These are phyloP conservation scores for Teratosphaeria epicoccoides DNA, from an alignment of 2,329 filamentous ascomycete genomes.

Conservation along the genomic window DNA sequence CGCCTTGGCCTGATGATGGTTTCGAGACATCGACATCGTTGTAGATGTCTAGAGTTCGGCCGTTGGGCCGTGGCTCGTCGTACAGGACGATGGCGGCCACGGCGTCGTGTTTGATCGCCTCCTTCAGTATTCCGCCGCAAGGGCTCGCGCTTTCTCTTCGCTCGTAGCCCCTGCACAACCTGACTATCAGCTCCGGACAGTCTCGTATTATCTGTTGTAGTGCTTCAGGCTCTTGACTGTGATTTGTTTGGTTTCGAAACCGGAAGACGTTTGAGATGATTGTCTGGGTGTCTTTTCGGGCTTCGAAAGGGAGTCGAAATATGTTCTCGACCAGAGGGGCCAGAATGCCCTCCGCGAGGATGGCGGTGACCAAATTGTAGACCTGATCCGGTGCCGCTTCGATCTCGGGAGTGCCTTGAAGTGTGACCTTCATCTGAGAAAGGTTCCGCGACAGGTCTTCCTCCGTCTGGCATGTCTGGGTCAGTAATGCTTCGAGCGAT, in stretches of 20 bases:
- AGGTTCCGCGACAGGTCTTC: slow-evolving; percentile 83
- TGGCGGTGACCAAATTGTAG: slow-evolving; percentile 69
- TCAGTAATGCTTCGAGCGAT: slow-evolving; percentile 15
- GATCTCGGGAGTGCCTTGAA: slow-evolving; percentile 87
- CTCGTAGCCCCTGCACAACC: slow-evolving; percentile 81
- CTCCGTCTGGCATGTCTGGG: slow-evolving; percentile 46
- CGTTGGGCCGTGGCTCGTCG: slow-evolving; percentile 68
- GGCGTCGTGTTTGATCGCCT: slow-evolving; percentile 82
- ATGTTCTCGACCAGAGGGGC: slow-evolving; percentile 74
- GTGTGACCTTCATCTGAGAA: slow-evolving; percentile 78
- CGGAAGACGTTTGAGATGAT: slow-evolving; percentile 93
- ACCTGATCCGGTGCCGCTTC: slow-evolving; percentile 83
- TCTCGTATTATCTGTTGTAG: slow-evolving; percentile 81
- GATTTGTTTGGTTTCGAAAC: slow-evolving; percentile 60
- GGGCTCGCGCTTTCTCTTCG: slow-evolving; percentile 84
- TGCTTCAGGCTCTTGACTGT: slow-evolving; percentile 66
- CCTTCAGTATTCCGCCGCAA: slow-evolving; percentile 78
- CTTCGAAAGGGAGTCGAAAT: slow-evolving; percentile 82
- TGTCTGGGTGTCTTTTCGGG: slow-evolving; percentile 87
- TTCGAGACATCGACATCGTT: slow-evolving; percentile 59
- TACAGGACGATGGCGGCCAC: slow-evolving; percentile 87
- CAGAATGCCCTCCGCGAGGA: slow-evolving; percentile 83
- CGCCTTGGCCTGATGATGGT: slow-evolving; percentile 65
- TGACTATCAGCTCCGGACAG: slow-evolving; percentile 75
- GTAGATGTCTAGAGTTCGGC: slow-evolving; percentile 60